Percentiles rank a stretch among this genome's conserved stretches.
Conservation (phyloP, 116 monocot genomes). For the Thalassia testudinum region DNA sequence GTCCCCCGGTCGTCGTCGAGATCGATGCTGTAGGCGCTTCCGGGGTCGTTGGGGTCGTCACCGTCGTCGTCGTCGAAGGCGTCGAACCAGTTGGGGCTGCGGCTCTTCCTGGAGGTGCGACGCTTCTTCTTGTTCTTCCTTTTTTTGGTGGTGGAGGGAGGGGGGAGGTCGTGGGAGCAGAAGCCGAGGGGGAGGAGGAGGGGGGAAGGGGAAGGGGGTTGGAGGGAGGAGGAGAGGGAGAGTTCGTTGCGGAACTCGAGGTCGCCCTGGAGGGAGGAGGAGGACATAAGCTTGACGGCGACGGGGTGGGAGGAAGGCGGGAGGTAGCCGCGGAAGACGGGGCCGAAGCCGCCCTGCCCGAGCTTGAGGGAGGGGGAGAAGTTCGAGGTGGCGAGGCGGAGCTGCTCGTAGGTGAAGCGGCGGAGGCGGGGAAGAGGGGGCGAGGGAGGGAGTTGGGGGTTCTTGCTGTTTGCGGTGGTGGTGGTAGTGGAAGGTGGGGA, state of each 20-base stretch:
- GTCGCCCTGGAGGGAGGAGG: slow-evolving; percentile 87
- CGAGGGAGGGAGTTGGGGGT: background rate
- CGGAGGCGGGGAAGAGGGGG: slow-evolving; percentile 5
- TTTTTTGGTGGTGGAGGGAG: slow-evolving; percentile 7
- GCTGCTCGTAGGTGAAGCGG: slow-evolving; percentile 52
- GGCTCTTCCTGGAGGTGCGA: slow-evolving; percentile 3
- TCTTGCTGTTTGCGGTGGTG: background rate
- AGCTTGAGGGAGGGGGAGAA: slow-evolving; percentile 41
- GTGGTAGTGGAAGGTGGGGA: slow-evolving; percentile 2
- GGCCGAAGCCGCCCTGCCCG: slow-evolving; percentile 88
- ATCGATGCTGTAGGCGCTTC: background rate
- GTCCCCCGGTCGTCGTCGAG: slow-evolving; percentile 4
- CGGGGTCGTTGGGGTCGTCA: background rate
- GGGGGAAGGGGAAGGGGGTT: slow-evolving; percentile 38
- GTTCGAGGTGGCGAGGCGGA: slow-evolving; percentile 46
- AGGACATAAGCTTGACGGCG: slow-evolving; percentile 89
- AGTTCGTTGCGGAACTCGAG: slow-evolving; percentile 94
- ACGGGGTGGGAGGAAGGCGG: slow-evolving; percentile 15
- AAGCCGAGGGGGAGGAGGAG: slow-evolving; percentile 26
- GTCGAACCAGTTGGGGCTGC: slow-evolving; percentile 7
- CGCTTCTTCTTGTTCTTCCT: slow-evolving; percentile 5
- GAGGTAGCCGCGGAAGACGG: slow-evolving; percentile 69
- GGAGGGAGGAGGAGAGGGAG: slow-evolving; percentile 22
- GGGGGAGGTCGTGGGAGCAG: slow-evolving; percentile 29
- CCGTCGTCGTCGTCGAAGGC: slow-evolving; percentile 7